Percentiles rank a stretch among this genome's conserved stretches.
These are phyloP conservation scores for Aspergillus nanangensis DNA, from an alignment of 495 filamentous ascomycete genomes.

Conservation along the genomic window DNA sequence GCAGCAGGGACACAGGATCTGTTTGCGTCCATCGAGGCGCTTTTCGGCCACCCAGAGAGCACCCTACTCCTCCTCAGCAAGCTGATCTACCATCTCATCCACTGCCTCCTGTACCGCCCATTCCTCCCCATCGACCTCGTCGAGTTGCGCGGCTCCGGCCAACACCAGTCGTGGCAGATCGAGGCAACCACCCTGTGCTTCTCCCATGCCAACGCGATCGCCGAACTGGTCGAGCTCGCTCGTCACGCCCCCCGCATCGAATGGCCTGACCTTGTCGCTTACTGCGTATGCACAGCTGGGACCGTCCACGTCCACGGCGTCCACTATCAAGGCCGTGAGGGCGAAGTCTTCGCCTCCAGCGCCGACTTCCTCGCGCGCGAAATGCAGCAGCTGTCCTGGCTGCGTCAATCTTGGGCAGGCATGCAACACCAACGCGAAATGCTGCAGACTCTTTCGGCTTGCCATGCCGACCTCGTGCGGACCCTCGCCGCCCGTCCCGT, in stretches of 20 bases:
- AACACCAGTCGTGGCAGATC: conserved; percentile 89
- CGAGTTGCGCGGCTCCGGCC: conserved; percentile 70
- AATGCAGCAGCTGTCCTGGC: conserved; percentile 71
- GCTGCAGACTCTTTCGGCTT: conserved; percentile 66
- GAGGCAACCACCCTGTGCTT: conserved; percentile 84
- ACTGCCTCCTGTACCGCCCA: conserved; percentile 79
- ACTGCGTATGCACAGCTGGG: conserved; percentile 76
- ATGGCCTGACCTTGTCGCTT: conserved; percentile 79
- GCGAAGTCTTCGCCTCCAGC: conserved; percentile 60
- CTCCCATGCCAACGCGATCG: conserved; percentile 80
- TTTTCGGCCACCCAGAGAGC: conserved; percentile 74
- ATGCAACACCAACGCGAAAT: conserved; percentile 76
- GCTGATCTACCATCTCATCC: conserved; percentile 77
- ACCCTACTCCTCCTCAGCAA: conserved; percentile 76
- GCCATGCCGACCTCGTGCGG: conserved; percentile 70
- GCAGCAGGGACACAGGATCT: conserved; percentile 74
- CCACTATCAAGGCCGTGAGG: conserved; percentile 65
- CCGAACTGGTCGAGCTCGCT: conserved; percentile 75
- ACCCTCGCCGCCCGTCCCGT: conserved; percentile 59
- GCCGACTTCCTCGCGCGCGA: conserved; percentile 70
- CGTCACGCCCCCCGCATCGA: conserved; percentile 61
- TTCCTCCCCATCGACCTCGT: conserved; percentile 80
- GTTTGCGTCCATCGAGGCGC: conserved; percentile 65
- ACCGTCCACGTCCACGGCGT: conserved; percentile 83
- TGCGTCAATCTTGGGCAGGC: conserved; percentile 69